Evolutionary conservation across 768 basidiomycete species (phyloP).

Genomic region (Leccinum broughii): DNA sequence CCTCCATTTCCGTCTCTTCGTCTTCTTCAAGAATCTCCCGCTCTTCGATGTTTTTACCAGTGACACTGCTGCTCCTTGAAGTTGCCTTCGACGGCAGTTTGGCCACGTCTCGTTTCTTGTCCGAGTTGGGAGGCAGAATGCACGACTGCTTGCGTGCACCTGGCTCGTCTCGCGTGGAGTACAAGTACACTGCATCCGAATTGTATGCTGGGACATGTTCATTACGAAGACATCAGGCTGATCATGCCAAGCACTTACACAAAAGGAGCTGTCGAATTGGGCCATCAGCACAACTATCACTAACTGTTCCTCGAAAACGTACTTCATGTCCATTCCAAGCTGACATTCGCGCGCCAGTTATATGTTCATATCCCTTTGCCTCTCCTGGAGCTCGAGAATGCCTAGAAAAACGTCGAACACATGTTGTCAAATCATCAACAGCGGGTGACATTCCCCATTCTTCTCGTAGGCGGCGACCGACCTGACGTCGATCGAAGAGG

Average conservation of each 20-base stretch:
- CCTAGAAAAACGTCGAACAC: slow-evolving; percentile 79
- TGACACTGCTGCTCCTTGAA: not conserved
- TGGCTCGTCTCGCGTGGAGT: slow-evolving; percentile 69
- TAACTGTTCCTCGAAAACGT: slow-evolving; percentile 8
- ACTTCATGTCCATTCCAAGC: slow-evolving; percentile 75
- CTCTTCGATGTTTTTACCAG: slow-evolving; percentile 6
- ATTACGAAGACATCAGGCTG: slow-evolving; percentile 4
- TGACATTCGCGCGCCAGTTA: slow-evolving; percentile 77
- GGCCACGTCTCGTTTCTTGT: not conserved
- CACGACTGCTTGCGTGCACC: slow-evolving; percentile 21
- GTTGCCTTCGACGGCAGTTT: slow-evolving; percentile 1
- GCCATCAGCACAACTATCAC: slow-evolving; percentile 13
- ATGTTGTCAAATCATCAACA: slow-evolving; percentile 60
- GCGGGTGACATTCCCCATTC: slow-evolving; percentile 68
- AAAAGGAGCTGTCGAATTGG: slow-evolving; percentile 52
- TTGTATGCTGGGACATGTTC: slow-evolving; percentile 57
- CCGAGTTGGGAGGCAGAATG: slow-evolving; percentile 34
- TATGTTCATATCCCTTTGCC: slow-evolving; percentile 50
- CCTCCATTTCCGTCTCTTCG: slow-evolving; percentile 29
- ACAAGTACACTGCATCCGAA: slow-evolving; percentile 70
- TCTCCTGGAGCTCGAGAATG: slow-evolving; percentile 36
- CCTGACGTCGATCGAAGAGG: slow-evolving; percentile 80
- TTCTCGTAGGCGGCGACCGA: slow-evolving; percentile 55
- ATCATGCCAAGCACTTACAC: slow-evolving; percentile 43
- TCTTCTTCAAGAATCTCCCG: slow-evolving; percentile 16